Percentiles rank a stretch among this genome's conserved stretches.
These are phyloP conservation scores for Corchorus capsularis DNA, from an alignment of 345 rosid genomes.

Conservation along the genomic window DNA sequence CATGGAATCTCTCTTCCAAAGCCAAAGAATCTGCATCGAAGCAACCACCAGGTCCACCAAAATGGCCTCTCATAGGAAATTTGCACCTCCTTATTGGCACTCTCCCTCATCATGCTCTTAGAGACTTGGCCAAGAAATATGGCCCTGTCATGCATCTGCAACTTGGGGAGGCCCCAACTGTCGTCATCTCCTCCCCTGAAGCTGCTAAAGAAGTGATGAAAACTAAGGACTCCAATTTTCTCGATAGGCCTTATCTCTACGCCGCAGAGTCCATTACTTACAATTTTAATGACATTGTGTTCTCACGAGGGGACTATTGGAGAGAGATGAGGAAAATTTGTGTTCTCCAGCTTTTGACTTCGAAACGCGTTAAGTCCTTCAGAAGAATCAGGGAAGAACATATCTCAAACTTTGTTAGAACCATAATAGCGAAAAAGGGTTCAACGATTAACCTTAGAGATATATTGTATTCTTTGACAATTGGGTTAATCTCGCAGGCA, in stretches of 20 bases:
- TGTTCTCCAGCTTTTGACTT: too few species aligned
- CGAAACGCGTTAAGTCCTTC: too few species aligned
- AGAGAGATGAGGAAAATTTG: background rate
- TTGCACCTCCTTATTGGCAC: too few species aligned
- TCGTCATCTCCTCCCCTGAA: slow-evolving; percentile 38
- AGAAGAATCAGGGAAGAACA: background rate
- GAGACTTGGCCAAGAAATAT: too few species aligned
- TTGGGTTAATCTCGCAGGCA: background rate
- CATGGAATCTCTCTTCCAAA: too few species aligned
- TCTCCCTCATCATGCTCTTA: too few species aligned
- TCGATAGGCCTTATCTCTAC: slow-evolving; percentile 8
- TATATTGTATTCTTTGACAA: background rate
- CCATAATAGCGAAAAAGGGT: background rate
- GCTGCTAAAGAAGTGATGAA: slow-evolving; percentile 35
- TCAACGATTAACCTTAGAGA: background rate
- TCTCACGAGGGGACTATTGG: too few species aligned
- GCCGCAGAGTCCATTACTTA: background rate
- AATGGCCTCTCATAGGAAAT: too few species aligned
- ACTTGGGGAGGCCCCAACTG: slow-evolving; percentile 32
- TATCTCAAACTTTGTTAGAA: background rate
- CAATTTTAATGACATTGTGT: too few species aligned
- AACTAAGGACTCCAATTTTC: slow-evolving; percentile 33
- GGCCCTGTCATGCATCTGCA: slow-evolving; percentile 32
- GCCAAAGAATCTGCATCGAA: too few species aligned
- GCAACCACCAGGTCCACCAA: too few species aligned